Percentiles rank a stretch among this genome's conserved stretches.
phyloP scores from a whole-genome alignment of 139 green algal genomes.

The Closterium sp. region DNA sequence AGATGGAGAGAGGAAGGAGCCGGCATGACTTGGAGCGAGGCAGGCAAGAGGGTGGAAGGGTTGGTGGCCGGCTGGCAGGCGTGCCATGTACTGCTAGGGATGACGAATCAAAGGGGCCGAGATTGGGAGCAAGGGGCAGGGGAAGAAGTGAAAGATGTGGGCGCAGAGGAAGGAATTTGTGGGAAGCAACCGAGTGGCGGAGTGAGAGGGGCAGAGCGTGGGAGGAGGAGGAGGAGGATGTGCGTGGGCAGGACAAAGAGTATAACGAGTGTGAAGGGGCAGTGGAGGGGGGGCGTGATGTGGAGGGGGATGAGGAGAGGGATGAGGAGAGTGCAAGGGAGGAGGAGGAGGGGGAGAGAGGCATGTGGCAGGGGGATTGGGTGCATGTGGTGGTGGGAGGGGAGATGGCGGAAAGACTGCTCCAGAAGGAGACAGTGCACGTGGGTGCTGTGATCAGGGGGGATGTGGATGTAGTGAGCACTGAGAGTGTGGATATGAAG shows the following conservation, averaged over 20 bases:
- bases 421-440: not conserved
- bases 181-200: not conserved
- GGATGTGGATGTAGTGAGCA: not conserved
- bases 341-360: not conserved
- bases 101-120: not conserved
- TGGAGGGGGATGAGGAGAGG: not conserved
- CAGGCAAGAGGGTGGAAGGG: not conserved
- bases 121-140: not conserved
- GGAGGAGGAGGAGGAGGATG: too few relatives aligned
- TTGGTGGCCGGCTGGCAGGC: not conserved
- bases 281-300: not conserved
- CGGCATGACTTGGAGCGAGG: not conserved
- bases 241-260: not conserved
- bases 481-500: not conserved
- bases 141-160: not conserved
- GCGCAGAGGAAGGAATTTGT: not conserved
- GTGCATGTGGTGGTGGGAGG: not conserved
- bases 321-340: not conserved
- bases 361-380: not conserved
- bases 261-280: not conserved
- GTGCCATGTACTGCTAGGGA: not conserved
- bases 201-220: not conserved
- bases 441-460: not conserved
- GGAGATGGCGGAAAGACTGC: not conserved
- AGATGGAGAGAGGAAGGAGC: not conserved